Evolutionary conservation across 2,329 filamentous ascomycete genomes (phyloP).

Genomic region (Chaetoscypha palmicola): DNA sequence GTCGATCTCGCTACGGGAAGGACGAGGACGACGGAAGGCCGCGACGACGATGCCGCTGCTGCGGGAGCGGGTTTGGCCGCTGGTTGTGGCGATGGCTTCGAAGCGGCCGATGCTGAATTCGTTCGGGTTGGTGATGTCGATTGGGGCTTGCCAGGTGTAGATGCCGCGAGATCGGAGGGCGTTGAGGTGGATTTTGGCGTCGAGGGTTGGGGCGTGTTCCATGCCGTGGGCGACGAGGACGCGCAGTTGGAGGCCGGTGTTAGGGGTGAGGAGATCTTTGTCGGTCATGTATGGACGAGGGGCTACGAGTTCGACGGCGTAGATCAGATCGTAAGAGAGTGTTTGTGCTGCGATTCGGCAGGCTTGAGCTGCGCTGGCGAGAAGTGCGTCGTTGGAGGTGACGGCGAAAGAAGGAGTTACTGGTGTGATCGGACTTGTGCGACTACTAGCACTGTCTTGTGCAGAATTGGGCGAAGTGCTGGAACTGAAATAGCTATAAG

Average conservation of each 20-base stretch:
- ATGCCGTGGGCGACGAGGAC: slow-evolving; percentile 27
- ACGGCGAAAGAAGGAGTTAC: too few relatives aligned
- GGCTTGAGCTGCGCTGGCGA: slow-evolving; percentile 6
- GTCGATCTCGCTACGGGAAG: not conserved
- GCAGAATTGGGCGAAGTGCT: too few relatives aligned
- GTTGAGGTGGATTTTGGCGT: slow-evolving; percentile 21
- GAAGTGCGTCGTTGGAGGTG: too few relatives aligned
- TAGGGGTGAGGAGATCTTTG: slow-evolving; percentile 12
- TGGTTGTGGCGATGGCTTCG: slow-evolving; percentile 7
- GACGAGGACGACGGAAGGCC: slow-evolving; percentile 9
- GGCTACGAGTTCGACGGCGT: slow-evolving; percentile 19
- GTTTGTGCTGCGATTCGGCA: slow-evolving; percentile 22
- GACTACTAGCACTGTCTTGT: too few relatives aligned
- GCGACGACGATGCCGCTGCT: slow-evolving; percentile 17
- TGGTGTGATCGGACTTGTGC: too few relatives aligned
- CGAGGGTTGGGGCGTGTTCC: slow-evolving; percentile 14
- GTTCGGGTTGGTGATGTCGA: not conserved
- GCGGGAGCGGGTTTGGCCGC: slow-evolving; percentile 2
- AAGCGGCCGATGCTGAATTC: slow-evolving; percentile 13
- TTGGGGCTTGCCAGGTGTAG: slow-evolving; percentile 3
- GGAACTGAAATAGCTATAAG: too few relatives aligned
- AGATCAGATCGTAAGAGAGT: slow-evolving; percentile 29
- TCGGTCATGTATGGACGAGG: slow-evolving; percentile 15
- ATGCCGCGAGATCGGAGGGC: slow-evolving; percentile 19
- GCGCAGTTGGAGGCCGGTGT: slow-evolving; percentile 17